These are phyloP conservation scores for Lactarius psammicola DNA, from an alignment of 768 basidiomycete species.

Conservation along the genomic window DNA sequence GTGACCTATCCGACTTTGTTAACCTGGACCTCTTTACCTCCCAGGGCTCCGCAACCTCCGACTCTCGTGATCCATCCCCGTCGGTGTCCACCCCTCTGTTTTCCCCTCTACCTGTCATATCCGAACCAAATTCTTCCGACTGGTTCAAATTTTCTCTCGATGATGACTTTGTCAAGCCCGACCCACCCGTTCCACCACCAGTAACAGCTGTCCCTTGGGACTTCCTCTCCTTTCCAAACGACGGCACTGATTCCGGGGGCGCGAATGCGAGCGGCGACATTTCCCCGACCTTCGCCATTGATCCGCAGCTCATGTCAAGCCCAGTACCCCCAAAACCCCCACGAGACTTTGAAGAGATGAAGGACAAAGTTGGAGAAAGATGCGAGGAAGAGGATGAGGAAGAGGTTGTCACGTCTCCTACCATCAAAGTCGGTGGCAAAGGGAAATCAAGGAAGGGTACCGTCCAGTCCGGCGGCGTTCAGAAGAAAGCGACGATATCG, in stretches of 20 bases:
- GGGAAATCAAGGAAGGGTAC: slow-evolving; percentile 66
- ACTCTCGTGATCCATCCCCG: slow-evolving; percentile 28
- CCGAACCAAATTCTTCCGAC: slow-evolving; percentile 21
- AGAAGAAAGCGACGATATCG: slow-evolving; percentile 49
- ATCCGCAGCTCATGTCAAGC: slow-evolving; percentile 74
- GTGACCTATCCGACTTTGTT: slow-evolving; percentile 29
- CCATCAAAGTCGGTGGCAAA: slow-evolving; percentile 42
- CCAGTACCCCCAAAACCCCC: slow-evolving; percentile 45
- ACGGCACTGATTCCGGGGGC: slow-evolving; percentile 30
- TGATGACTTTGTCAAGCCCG: slow-evolving; percentile 35
- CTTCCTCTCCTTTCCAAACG: slow-evolving; percentile 41
- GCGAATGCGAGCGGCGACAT: slow-evolving; percentile 23
- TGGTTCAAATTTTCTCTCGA: slow-evolving; percentile 35
- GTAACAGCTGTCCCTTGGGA: slow-evolving; percentile 37
- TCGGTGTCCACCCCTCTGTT: slow-evolving; percentile 25
- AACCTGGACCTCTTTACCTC: slow-evolving; percentile 27
- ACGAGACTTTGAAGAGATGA: slow-evolving; percentile 42
- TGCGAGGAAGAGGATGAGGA: slow-evolving; percentile 39
- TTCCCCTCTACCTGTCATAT: slow-evolving; percentile 25
- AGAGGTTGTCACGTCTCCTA: slow-evolving; percentile 28
- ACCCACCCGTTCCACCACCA: slow-evolving; percentile 32
- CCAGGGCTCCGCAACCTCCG: slow-evolving; percentile 21
- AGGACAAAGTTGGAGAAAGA: slow-evolving; percentile 36
- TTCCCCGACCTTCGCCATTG: slow-evolving; percentile 51
- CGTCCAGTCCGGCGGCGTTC: slow-evolving; percentile 70